Percentiles rank a stretch among this genome's conserved stretches.
Conservation (phyloP, 2,329 filamentous ascomycete genomes). For the Pseudodiploospora longispora region DNA sequence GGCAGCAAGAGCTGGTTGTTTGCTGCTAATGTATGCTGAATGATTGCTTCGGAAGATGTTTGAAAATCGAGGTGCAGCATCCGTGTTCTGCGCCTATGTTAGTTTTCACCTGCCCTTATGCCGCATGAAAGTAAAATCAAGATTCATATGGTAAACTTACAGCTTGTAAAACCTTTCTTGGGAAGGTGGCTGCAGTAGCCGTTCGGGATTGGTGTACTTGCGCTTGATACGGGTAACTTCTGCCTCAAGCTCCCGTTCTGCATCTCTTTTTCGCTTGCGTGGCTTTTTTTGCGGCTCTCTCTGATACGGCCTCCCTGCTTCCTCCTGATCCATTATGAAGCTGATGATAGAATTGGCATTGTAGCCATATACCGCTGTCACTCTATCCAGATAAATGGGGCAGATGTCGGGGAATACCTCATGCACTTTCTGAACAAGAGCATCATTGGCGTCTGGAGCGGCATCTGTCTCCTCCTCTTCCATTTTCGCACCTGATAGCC, state of each 20-base stretch:
- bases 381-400: conserved; percentile 24
- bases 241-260: conserved; percentile 10
- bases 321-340: conserved; percentile 31
- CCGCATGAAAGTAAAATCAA: too few species aligned
- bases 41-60: not conserved
- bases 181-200: not conserved
- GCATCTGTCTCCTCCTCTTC: too few species aligned
- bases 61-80: too few species aligned
- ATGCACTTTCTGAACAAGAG: conserved; percentile 11
- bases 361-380: conserved; percentile 20
- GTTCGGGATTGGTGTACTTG: not conserved
- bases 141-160: too few species aligned
- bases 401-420: conserved; percentile 40
- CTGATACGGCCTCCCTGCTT: conserved; percentile 31
- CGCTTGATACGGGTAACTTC: not conserved
- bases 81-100: too few species aligned
- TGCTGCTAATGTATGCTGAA: conserved; percentile 8
- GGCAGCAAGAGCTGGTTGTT: conserved; percentile 12
- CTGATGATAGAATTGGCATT: conserved; percentile 25
- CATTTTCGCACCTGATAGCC: too few species aligned
- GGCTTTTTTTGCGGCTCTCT: conserved; percentile 13
- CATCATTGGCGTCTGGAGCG: conserved; percentile 1
- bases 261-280: conserved; percentile 35
- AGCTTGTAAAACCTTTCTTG: not conserved
- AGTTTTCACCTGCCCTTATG: too few species aligned